These are phyloP conservation scores for Collybia mongolica DNA, from an alignment of 768 basidiomycete genomes.

Conservation along the genomic window DNA sequence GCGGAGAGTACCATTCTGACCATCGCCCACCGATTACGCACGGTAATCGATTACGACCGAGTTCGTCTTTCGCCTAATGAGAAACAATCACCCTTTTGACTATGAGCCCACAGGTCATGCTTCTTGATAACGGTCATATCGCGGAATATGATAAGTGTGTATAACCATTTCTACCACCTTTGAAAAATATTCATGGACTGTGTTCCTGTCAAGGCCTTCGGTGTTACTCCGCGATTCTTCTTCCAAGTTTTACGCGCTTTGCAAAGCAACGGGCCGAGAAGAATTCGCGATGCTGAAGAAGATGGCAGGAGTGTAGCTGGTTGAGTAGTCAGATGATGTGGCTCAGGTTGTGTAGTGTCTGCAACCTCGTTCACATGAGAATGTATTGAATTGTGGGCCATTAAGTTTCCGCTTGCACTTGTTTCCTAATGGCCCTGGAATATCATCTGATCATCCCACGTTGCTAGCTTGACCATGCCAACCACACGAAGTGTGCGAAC, in stretches of 20 bases:
- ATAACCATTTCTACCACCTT: too few species aligned
- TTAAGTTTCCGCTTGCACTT: too few species aligned
- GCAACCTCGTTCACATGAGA: too few species aligned
- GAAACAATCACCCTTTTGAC: not conserved
- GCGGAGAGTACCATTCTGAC: slow-evolving; percentile 80
- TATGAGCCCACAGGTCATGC: slow-evolving; percentile 51
- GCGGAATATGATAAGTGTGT: slow-evolving; percentile 67
- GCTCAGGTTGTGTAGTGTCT: not conserved
- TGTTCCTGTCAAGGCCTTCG: slow-evolving; percentile 38
- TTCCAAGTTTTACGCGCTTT: slow-evolving; percentile 66
- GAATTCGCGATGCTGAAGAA: slow-evolving; percentile 70
- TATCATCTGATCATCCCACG: too few species aligned
- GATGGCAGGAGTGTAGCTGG: slow-evolving; percentile 51
- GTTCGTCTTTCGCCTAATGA: slow-evolving; percentile 33
- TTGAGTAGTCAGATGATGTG: too few species aligned
- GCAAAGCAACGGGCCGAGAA: slow-evolving; percentile 70
- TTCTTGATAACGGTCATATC: slow-evolving; percentile 77
- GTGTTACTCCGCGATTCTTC: slow-evolving; percentile 51
- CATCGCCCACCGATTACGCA: slow-evolving; percentile 77
- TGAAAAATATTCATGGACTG: not conserved
- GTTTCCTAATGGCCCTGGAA: too few species aligned
- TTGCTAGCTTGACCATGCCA: too few species aligned
- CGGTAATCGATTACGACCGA: slow-evolving; percentile 83
- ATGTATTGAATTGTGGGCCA: too few species aligned
- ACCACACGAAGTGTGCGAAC: too few species aligned